Evolutionary conservation across 2,329 filamentous ascomycete genomes (phyloP).

Genomic region (Penicillium sp.): DNA sequence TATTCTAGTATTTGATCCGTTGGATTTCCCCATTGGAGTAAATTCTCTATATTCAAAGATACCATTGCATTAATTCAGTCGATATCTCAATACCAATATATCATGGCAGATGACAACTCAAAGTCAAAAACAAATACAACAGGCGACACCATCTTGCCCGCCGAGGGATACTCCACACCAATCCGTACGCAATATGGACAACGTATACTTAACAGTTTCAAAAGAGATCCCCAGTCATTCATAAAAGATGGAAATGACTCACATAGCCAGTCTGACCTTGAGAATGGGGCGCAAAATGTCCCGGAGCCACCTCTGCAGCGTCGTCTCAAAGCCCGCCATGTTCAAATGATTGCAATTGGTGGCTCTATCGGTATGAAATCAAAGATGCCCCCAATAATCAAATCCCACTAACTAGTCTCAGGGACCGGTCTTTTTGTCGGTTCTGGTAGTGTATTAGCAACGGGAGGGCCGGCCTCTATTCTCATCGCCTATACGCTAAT

Average conservation of each 20-base stretch:
- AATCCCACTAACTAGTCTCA: slow-evolving; percentile 31
- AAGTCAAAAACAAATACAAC: slow-evolving; percentile 31
- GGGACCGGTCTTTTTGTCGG: slow-evolving; percentile 86
- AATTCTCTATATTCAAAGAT: not conserved
- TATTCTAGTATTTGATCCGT: not conserved
- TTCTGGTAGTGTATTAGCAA: slow-evolving; percentile 71
- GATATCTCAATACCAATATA: not conserved
- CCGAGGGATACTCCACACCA: slow-evolving; percentile 35
- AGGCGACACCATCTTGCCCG: slow-evolving; percentile 29
- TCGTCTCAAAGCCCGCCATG: slow-evolving; percentile 78
- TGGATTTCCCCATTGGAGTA: not conserved
- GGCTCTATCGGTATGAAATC: slow-evolving; percentile 73
- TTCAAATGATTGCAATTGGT: slow-evolving; percentile 98
- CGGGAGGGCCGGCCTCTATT: slow-evolving; percentile 77
- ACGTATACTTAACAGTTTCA: slow-evolving; percentile 49
- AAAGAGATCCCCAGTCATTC: slow-evolving; percentile 48
- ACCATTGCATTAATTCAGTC: not conserved
- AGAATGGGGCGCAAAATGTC: slow-evolving; percentile 65
- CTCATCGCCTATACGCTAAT: slow-evolving; percentile 77
- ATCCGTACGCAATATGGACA: slow-evolving; percentile 28
- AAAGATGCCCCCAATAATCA: not conserved
- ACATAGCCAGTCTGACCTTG: slow-evolving; percentile 60
- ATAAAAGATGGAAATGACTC: slow-evolving; percentile 25
- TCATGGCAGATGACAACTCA: slow-evolving; percentile 38
- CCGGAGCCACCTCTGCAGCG: slow-evolving; percentile 75